phyloP scores from a whole-genome alignment of 1,139 yeast genomes.

The Pichia inconspicua region DNA sequence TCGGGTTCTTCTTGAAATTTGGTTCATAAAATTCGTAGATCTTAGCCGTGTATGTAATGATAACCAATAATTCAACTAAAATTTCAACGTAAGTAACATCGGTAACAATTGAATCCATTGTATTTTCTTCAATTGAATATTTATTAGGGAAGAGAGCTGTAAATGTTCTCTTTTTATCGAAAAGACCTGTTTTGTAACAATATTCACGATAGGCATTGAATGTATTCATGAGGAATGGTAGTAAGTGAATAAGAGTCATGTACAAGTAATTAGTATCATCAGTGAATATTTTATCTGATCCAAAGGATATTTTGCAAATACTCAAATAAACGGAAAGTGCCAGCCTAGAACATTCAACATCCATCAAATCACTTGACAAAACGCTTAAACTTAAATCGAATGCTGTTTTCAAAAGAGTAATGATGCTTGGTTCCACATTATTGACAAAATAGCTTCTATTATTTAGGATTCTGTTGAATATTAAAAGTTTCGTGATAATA shows the following conservation, averaged over 20 bases:
- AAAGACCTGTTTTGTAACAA: conserved; percentile 40
- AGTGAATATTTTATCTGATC: conserved; percentile 14
- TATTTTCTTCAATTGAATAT: conserved; percentile 57
- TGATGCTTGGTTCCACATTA: conserved; percentile 27
- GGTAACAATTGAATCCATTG: conserved; percentile 69
- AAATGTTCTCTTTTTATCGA: conserved; percentile 53
- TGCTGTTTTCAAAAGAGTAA: conserved; percentile 41
- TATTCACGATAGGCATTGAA: conserved; percentile 47
- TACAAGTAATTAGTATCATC: conserved; percentile 17
- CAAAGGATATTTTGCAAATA: conserved; percentile 26
- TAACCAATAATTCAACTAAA: conserved; percentile 57
- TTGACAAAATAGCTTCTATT: conserved; percentile 36
- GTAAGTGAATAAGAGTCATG: conserved; percentile 13
- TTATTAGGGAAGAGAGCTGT: conserved; percentile 60
- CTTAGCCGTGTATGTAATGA: conserved; percentile 45
- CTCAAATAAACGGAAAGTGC: conserved; percentile 53
- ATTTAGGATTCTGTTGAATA: conserved; percentile 51
- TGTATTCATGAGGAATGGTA: conserved; percentile 19
- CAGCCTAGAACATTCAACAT: conserved; percentile 53
- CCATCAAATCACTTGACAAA: conserved; percentile 40
- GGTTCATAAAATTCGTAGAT: conserved; percentile 9
- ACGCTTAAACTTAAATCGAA: conserved; percentile 61
- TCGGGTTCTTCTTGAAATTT: conserved; percentile 4
- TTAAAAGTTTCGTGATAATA: conserved; percentile 48
- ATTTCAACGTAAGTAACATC: conserved; percentile 69